Conservation (phyloP, 306 rosid genomes). For the Cucumis sativus region DNA sequence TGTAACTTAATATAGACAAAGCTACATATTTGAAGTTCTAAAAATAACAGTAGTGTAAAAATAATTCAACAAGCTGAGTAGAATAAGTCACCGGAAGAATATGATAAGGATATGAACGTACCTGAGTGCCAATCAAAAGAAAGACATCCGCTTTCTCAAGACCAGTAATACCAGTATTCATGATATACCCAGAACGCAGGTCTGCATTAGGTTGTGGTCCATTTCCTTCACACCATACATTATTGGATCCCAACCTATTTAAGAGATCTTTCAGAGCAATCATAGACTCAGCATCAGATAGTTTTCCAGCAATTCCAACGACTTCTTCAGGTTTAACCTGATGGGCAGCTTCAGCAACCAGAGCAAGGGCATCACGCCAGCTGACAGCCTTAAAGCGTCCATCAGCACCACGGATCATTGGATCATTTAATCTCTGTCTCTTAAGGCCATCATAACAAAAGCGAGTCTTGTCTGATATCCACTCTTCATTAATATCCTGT, state of each 20-base stretch:
- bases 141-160: constrained; percentile 92
- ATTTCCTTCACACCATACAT: constrained; percentile 91
- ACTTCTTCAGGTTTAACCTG: constrained; percentile 73
- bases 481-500: constrained; percentile 97
- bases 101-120: constrained; percentile 17
- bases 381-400: constrained; percentile 84
- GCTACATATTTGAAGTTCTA: background rate
- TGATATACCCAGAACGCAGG: constrained; percentile 80
- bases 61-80: constrained; percentile 3
- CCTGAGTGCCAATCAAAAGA: constrained; percentile 97
- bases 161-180: constrained; percentile 78
- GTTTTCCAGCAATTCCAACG: constrained; percentile 84
- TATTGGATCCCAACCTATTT: constrained; percentile 80
- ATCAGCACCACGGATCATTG: constrained; percentile 92
- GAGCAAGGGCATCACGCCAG: constrained; percentile 92
- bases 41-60: background rate
- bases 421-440: constrained; percentile 97
- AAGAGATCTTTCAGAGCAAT: constrained; percentile 85
- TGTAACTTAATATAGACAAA: no score
- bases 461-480: constrained; percentile 99
- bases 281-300: constrained; percentile 97
- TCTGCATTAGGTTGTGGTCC: constrained; percentile 56
- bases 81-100: background rate
- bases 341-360: constrained; percentile 69
- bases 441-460: constrained; percentile 96